These are phyloP conservation scores for Trichoderma atrobrunneum DNA, from an alignment of 2,329 filamentous ascomycete species.

Conservation along the genomic window DNA sequence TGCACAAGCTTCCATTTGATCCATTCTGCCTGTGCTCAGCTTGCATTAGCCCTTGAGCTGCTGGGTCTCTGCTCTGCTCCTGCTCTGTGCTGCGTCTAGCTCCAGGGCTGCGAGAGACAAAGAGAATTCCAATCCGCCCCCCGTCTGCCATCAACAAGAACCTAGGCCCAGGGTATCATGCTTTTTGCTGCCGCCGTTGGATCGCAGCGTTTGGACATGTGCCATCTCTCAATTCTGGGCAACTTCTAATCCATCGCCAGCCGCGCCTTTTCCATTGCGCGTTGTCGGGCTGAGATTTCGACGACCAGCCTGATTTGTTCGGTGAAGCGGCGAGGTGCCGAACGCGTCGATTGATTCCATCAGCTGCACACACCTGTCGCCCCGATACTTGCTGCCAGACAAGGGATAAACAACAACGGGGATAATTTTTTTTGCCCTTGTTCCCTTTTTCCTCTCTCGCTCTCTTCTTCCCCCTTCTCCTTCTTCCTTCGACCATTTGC, in stretches of 20 bases:
- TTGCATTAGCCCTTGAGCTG: background rate
- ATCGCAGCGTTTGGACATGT: conserved; percentile 16
- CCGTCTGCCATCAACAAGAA: conserved; percentile 10
- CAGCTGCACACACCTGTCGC: conserved; percentile 15
- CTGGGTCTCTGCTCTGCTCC: background rate
- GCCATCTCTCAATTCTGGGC: conserved; percentile 2
- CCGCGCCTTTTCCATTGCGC: background rate
- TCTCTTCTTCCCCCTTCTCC: background rate
- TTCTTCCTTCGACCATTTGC: background rate
- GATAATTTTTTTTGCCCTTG: background rate
- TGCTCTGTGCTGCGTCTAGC: background rate
- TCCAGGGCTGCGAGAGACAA: background rate
- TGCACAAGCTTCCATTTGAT: background rate
- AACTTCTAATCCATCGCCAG: background rate
- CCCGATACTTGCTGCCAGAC: conserved; percentile 9
- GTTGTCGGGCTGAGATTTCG: background rate
- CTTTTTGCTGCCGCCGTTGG: conserved; percentile 3
- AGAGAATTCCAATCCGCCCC: conserved; percentile 9
- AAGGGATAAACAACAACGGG: conserved; percentile 16
- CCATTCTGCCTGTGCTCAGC: background rate
- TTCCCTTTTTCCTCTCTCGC: background rate
- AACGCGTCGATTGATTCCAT: conserved; percentile 13
- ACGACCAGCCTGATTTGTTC: conserved; percentile 4
- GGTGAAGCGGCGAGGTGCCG: conserved; percentile 3
- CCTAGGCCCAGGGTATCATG: conserved; percentile 15